A percentile compares a stretch with the other conserved stretches of the same genome.
Conservation (phyloP, 352 stramenopile genomes). For the Pythium utonaiense region DNA sequence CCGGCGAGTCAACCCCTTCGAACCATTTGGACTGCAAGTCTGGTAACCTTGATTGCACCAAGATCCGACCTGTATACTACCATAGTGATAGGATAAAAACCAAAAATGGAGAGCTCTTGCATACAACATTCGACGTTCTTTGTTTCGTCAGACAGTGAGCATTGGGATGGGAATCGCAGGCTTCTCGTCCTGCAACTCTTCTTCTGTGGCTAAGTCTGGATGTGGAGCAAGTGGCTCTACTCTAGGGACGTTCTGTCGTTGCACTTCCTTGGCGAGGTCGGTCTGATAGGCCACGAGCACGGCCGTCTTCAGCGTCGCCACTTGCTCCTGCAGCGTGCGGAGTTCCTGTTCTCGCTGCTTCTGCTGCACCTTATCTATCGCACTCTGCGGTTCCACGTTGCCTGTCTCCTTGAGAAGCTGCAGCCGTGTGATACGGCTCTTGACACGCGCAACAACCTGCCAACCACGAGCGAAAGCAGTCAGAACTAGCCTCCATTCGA, state of each 20-base stretch:
- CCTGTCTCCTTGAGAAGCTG: conserved; percentile 10
- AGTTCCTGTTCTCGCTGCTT: conserved; percentile 13
- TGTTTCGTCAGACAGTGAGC: background rate
- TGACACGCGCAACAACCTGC: conserved; percentile 16
- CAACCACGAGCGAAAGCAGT: too few relatives aligned
- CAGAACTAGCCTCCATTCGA: too few relatives aligned
- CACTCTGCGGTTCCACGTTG: background rate
- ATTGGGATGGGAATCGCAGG: background rate
- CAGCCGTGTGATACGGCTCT: conserved; percentile 14
- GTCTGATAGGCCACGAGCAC: conserved; percentile 15
- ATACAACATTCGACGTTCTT: background rate
- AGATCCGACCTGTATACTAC: background rate
- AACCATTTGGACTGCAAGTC: conserved; percentile 14
- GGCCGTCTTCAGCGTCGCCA: conserved; percentile 13
- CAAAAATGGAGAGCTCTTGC: background rate
- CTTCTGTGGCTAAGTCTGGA: background rate
- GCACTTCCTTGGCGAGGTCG: conserved; percentile 4
- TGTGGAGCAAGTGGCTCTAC: background rate
- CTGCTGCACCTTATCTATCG: conserved; percentile 1
- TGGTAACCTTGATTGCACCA: conserved; percentile 14
- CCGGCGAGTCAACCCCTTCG: conserved; percentile 33
- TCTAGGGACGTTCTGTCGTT: background rate
- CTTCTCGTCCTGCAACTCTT: conserved; percentile 4
- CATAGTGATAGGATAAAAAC: background rate
- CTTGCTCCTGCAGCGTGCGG: conserved; percentile 12